Conservation (phyloP, 176 grass and related monocot genomes). For the Leersia perrieri region DNA sequence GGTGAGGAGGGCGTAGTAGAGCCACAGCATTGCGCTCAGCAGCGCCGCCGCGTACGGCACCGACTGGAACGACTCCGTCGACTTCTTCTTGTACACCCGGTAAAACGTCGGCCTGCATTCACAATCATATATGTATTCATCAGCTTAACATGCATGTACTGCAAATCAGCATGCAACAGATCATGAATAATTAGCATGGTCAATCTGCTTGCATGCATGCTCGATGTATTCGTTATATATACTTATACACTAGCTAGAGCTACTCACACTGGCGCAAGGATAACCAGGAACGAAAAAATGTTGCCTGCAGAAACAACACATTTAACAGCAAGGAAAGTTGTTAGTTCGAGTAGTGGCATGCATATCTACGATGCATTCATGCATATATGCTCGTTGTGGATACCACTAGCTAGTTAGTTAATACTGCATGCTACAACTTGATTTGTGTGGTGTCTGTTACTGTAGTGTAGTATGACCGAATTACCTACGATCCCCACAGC, state of each 20-base stretch:
- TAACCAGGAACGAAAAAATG: conserved; percentile 68
- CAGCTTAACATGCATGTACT: not conserved
- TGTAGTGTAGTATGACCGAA: not conserved
- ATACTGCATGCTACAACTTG: not conserved
- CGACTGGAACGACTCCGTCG: conserved; percentile 84
- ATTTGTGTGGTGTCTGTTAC: not conserved
- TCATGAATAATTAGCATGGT: no score
- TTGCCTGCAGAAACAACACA: conserved; percentile 52
- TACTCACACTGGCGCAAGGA: conserved; percentile 71
- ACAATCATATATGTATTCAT: not conserved
- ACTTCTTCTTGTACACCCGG: conserved; percentile 80
- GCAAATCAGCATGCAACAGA: no score
- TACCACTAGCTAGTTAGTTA: no score
- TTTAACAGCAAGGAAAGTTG: not conserved
- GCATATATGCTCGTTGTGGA: not conserved
- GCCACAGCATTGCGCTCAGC: conserved; percentile 88
- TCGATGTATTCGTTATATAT: no score
- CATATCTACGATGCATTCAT: not conserved
- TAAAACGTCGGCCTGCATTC: conserved; percentile 65
- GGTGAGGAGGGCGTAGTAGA: conserved; percentile 73
- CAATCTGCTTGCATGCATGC: no score
- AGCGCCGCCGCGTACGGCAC: conserved; percentile 71
- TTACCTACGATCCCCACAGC: conserved; percentile 48
- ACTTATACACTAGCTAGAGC: no score
- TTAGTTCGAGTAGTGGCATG: not conserved